Evolutionary conservation across 345 rosid species (phyloP).

Genomic region (Limnanthes douglasii): DNA sequence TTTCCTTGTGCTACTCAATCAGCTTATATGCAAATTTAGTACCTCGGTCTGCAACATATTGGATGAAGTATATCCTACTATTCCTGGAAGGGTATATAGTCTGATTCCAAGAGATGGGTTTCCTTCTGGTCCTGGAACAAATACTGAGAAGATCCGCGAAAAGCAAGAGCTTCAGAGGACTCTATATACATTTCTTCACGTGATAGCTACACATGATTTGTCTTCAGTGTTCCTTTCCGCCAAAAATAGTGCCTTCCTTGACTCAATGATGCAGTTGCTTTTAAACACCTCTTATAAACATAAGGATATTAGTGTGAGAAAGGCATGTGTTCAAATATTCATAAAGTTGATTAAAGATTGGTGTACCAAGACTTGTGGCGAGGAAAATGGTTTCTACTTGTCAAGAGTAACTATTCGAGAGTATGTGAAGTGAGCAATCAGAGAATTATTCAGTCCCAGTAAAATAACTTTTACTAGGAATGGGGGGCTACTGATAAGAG

Average conservation of each 20-base stretch:
- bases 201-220: constrained; percentile 66
- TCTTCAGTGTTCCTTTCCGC: constrained; percentile 71
- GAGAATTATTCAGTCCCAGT: no score
- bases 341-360: constrained; percentile 82
- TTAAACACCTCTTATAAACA: constrained; percentile 57
- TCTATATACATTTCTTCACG: constrained; percentile 75
- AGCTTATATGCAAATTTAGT: constrained; percentile 86
- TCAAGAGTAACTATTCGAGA: no score
- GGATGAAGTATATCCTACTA: constrained; percentile 83
- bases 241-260: constrained; percentile 37
- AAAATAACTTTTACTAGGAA: no score
- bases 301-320: constrained; percentile 60
- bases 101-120: constrained; percentile 38
- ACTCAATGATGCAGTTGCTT: constrained; percentile 53
- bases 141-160: constrained; percentile 86
- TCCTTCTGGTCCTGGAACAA: constrained; percentile 53
- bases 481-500: no score
- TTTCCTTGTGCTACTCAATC: constrained; percentile 70
- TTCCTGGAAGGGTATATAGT: constrained; percentile 58
- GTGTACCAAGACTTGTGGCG: constrained; percentile 40
- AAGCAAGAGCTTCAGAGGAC: constrained; percentile 81
- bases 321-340: constrained; percentile 92
- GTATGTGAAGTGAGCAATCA: no score
- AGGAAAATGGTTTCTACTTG: no score
- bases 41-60: constrained; percentile 45